These are phyloP conservation scores for Starmerella vaccinii DNA, from an alignment of 805 yeast species.

Conservation along the genomic window DNA sequence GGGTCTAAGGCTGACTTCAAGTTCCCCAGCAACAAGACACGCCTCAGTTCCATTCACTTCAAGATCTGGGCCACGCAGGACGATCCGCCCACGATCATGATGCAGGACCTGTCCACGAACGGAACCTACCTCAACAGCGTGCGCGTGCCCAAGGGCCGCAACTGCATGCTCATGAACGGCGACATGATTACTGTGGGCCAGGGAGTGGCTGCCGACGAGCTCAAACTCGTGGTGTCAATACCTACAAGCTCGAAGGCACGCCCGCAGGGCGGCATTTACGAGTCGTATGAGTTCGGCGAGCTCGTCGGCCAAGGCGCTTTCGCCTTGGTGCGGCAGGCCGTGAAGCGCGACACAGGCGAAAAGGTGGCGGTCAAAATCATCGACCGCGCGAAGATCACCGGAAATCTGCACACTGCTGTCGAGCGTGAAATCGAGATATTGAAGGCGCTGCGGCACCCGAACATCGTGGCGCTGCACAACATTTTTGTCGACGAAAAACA, in stretches of 20 bases:
- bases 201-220: slow-evolving; percentile 65
- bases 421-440: slow-evolving; percentile 63
- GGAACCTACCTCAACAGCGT: slow-evolving; percentile 80
- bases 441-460: slow-evolving; percentile 67
- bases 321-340: slow-evolving; percentile 87
- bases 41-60: slow-evolving; percentile 68
- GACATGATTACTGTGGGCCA: slow-evolving; percentile 86
- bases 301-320: slow-evolving; percentile 97
- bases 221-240: slow-evolving; percentile 37
- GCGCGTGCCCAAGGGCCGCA: slow-evolving; percentile 62
- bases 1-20: slow-evolving; percentile 53
- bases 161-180: slow-evolving; percentile 77
- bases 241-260: slow-evolving; percentile 31
- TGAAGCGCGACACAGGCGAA: slow-evolving; percentile 74
- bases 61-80: slow-evolving; percentile 55
- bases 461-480: slow-evolving; percentile 72
- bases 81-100: slow-evolving; percentile 39
- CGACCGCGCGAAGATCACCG: slow-evolving; percentile 64
- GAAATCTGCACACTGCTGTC: slow-evolving; percentile 70
- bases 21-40: slow-evolving; percentile 45
- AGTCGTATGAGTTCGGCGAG: slow-evolving; percentile 70
- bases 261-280: slow-evolving; percentile 43
- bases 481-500: slow-evolving; percentile 73
- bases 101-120: slow-evolving; percentile 75
- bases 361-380: slow-evolving; percentile 88